Evolutionary conservation across 2,329 filamentous ascomycete species (phyloP), one percentile per base, ranked within the genome.

Genomic region (Corinectria fuckeliana): DNA sequence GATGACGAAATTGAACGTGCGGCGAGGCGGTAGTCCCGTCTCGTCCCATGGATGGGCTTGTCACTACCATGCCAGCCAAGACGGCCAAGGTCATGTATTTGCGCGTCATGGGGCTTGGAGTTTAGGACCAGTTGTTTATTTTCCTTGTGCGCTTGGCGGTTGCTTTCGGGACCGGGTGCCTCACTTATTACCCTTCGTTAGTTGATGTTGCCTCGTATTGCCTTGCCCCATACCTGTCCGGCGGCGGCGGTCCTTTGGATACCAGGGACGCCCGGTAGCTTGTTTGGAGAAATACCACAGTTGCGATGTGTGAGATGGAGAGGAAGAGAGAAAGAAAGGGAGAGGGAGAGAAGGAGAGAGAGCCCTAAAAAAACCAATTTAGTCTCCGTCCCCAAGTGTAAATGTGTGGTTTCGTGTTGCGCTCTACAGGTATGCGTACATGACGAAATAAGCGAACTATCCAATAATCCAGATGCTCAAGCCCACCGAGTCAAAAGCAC

Each of bases 1-100:
- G 85, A 87, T 55, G 81, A 77, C 13, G 85, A 82, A 26, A 87
- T 87, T 67, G 81, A 82, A 71, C 77, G 78, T 52, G 78, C 77
- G 3, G 77, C 65, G 38, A 70, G 67, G 53, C 63, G 70, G 38
- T 70, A 69, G 63, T 62, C 36, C 50, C 20, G 32, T 48, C 47
- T 61, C 51, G 41, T 32, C 26, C 30, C 13, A 61, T 52, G 45
- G 44, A 41, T 26, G 54, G 53, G 51, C 50, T n/a, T 32, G 30
- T 50, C 44, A 18, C 36, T 53, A 26, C 25, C 20, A 41, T 52
- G 34, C 16, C 56, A 45, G 41, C 56, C 30, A 52, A 41, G 58
- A 53, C 34, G 50, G 39, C 14, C 23, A 51, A 47, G 23, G 36
- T 50, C 44, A 50, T 63, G 41, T 63, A 60, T 62, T 56, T 44